Evolutionary conservation across 345 rosid species (phyloP), one percentile per base, ranked within the genome.

Genomic region (Populus simonii): DNA sequence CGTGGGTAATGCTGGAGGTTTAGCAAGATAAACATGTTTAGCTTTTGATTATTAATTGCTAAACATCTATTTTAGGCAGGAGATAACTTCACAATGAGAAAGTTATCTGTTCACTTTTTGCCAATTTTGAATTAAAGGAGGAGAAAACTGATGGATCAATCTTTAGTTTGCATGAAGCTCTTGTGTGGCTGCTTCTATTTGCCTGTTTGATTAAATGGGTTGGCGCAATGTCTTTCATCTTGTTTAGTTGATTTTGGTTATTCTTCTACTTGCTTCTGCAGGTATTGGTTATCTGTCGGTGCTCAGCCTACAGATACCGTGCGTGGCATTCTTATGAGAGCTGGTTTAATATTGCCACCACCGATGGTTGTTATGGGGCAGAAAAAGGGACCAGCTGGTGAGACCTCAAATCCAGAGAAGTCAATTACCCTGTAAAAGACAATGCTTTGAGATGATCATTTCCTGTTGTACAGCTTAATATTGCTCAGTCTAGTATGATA

Each of bases 241-340:
- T 65, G 38, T 65, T 33, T 45, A 4, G 8, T 38, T 57, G 23
- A 29, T 38, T 43, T 61, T 31, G 61, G 25, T 55, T 22, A 22
- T n/a, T 55, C 25, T 7, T 66, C 39, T 22, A 4, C 12, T 65
- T 22, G 17, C 55, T 29, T 77, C 43, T 66, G 53, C 68, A 73
- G 81, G 77, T 55, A 78, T 41, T 73, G 77, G 81, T 47, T 78
- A 53, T 73, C 76, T 0, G 77, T 73, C 11, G 81, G 77, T 31
- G 73, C 81, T 20, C 81, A 73, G n/a, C n/a, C n/a, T n/a, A n/a
- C n/a, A 39, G 81, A 73, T 16, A 36, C 77, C 0, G 81, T 73
- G 35, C 63, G 73, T 17, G 57, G 76, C 16, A 72, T 79, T 67
- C 81, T 79, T 13, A 16, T 79, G 55, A 67, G 59, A 23, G 77